Percentiles rank a stretch among this genome's conserved stretches.
Conservation (phyloP, 768 basidiomycete genomes). For the Agaricus subrufescens region DNA sequence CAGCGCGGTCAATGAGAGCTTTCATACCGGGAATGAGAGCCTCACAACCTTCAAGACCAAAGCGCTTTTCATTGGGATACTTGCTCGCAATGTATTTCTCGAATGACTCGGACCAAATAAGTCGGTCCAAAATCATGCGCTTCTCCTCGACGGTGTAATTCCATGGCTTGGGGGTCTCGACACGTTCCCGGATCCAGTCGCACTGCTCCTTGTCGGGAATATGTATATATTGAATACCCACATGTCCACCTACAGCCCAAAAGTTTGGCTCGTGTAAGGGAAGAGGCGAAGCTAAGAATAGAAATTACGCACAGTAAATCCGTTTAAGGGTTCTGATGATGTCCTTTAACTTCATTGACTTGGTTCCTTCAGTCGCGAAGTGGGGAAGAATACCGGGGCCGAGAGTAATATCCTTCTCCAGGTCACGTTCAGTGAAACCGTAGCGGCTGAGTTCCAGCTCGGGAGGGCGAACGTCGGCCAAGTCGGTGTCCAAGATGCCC, state of each 20-base stretch:
- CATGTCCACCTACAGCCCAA: slow-evolving; percentile 59
- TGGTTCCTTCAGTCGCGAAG: slow-evolving; percentile 82
- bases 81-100: slow-evolving; percentile 99
- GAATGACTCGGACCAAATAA: slow-evolving; percentile 99
- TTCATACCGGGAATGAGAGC: slow-evolving; percentile 99
- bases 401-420: slow-evolving; percentile 91
- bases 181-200: slow-evolving; percentile 96
- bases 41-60: slow-evolving; percentile 98
- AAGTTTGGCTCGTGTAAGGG: no score
- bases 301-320: slow-evolving; percentile 78
- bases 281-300: background rate
- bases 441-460: slow-evolving; percentile 94
- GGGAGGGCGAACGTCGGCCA: slow-evolving; percentile 71
- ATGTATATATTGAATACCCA: slow-evolving; percentile 91
- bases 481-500: slow-evolving; percentile 87
- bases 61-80: slow-evolving; percentile 99
- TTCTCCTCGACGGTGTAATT: slow-evolving; percentile 98
- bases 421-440: slow-evolving; percentile 90
- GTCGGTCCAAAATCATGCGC: slow-evolving; percentile 96
- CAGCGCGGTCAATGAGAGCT: slow-evolving; percentile 96
- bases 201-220: slow-evolving; percentile 99
- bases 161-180: slow-evolving; percentile 95
- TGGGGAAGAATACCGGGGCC: slow-evolving; percentile 96
- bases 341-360: slow-evolving; percentile 85
- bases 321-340: slow-evolving; percentile 88